These are phyloP conservation scores for Rhododendron vialii DNA, from an alignment of 148 eudicot genomes.

Conservation along the genomic window DNA sequence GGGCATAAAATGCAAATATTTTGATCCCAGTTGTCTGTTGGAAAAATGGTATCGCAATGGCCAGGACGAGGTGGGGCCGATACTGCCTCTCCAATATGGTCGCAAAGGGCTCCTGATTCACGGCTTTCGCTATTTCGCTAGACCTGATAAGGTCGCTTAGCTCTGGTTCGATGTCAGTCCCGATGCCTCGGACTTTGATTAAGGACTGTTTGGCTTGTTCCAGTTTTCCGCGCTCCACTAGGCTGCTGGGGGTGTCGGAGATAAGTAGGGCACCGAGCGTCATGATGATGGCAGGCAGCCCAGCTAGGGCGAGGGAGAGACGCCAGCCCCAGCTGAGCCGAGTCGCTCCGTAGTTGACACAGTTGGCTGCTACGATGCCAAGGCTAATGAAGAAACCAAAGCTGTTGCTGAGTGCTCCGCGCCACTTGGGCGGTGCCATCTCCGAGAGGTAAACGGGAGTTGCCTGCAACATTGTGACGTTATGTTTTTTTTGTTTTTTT, in stretches of 20 bases:
- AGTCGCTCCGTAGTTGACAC: conserved; percentile 29
- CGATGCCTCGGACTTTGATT: conserved; percentile 24
- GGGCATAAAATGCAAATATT: conserved; percentile 44
- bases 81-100: conserved; percentile 39
- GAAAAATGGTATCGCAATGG: conserved; percentile 39
- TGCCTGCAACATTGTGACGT: conserved; percentile 27
- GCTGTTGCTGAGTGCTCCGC: conserved; percentile 45
- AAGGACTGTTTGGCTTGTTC: conserved; percentile 31
- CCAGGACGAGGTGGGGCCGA: conserved; percentile 46
- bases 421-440: conserved; percentile 44
- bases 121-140: conserved; percentile 20
- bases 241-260: conserved; percentile 45
- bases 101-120: conserved; percentile 25
- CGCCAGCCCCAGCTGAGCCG: conserved; percentile 39
- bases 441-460: conserved; percentile 39
- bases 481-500: too few species aligned
- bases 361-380: conserved; percentile 31
- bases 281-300: conserved; percentile 33
- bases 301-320: conserved; percentile 37
- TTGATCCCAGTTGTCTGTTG: conserved; percentile 49
- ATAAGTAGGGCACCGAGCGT: conserved; percentile 30
- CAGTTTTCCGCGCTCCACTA: conserved; percentile 37
- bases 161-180: conserved; percentile 28
- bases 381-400: conserved; percentile 42
- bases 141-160: conserved; percentile 28